Base-by-base conservation (phyloP, 164 flowering plant genomes). In the Tetracentron sinense region DNA sequence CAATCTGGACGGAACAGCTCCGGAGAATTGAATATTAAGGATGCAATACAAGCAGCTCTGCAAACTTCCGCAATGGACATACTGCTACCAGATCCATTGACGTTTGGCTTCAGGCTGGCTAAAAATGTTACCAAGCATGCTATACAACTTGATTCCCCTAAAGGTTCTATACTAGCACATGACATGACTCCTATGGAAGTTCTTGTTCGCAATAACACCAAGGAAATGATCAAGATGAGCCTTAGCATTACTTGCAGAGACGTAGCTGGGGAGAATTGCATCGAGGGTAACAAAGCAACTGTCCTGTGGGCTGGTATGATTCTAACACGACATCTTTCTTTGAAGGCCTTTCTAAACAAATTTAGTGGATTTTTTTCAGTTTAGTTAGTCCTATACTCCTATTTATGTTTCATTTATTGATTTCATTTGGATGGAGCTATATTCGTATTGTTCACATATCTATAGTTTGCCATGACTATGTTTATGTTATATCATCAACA, bases 1-100 rank as follows among this genome's bases (percentile, higher is more conserved):
- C 94, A 84, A 74, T 92, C 99, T 42, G 99, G 99, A 48, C 80
- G 92, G 42, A 89, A 83, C 74, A 92, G 96, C 73, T 85, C 88
- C 1, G 97, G 97, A 69, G 99, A 95, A 74, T 58, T 95, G 60
- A 83, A 92, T 71, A 88, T 92, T 60, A 92, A 82, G 72, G 97
- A 95, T 69, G 94, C 96, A 65, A 78, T 85, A 71, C 92, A 85
- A 69, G 83, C 87, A 52, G 99, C 99, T 28, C 82, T 95, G 65
- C 97, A 90, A 76, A 75, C 97, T 56, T 85, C 97, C 44, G 81
- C 87, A n/a, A 87, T 95, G 92, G 99, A 95, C 69, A 85, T 95
- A 23, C 65, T 95, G 56, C 81, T 95, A 25, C 99, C 97, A 29
- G 97, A 92, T 75, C 97, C 99, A 29, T 78, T 95, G 65, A 92